Conservation (phyloP, 352 stramenopile species). For the Phytophthora citricola region DNA sequence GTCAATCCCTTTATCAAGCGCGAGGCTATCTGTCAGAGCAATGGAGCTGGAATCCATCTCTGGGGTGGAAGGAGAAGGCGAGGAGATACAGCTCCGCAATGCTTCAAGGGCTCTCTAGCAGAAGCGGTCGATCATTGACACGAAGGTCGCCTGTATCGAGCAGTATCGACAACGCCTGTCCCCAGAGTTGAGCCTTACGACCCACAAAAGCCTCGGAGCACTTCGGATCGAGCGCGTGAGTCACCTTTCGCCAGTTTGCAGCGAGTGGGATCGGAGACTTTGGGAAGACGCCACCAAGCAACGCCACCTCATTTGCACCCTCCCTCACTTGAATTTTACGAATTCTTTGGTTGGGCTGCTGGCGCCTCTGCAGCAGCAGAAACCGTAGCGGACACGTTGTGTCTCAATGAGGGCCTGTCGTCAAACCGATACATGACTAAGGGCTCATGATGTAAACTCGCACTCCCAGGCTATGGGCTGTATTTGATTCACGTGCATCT, state of each 20-base stretch:
- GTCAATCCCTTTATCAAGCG: background rate
- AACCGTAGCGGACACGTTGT: background rate
- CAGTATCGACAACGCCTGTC: constrained; percentile 20
- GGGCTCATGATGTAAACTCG: background rate
- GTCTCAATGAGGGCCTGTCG: too few relatives aligned
- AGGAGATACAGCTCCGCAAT: constrained; percentile 1
- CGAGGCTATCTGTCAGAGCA: background rate
- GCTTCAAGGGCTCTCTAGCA: background rate
- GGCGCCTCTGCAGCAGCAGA: constrained; percentile 5
- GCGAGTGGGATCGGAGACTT: constrained; percentile 21
- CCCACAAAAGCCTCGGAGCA: constrained; percentile 19
- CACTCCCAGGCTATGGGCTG: constrained; percentile 1
- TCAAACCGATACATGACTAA: too few relatives aligned
- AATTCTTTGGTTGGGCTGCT: background rate
- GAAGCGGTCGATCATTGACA: background rate
- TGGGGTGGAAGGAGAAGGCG: constrained; percentile 10
- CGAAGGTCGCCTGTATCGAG: background rate
- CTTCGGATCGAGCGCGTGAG: constrained; percentile 20
- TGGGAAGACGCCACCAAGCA: constrained; percentile 17
- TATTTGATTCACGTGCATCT: constrained; percentile 31
- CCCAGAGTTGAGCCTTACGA: constrained; percentile 13
- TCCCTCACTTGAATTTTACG: constrained; percentile 12
- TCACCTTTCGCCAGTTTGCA: constrained; percentile 36
- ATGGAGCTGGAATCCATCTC: constrained; percentile 17
- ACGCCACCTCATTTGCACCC: constrained; percentile 36